These are phyloP conservation scores for Suhomyces bokatorum DNA, from an alignment of 1,139 yeast species.

Conservation along the genomic window DNA sequence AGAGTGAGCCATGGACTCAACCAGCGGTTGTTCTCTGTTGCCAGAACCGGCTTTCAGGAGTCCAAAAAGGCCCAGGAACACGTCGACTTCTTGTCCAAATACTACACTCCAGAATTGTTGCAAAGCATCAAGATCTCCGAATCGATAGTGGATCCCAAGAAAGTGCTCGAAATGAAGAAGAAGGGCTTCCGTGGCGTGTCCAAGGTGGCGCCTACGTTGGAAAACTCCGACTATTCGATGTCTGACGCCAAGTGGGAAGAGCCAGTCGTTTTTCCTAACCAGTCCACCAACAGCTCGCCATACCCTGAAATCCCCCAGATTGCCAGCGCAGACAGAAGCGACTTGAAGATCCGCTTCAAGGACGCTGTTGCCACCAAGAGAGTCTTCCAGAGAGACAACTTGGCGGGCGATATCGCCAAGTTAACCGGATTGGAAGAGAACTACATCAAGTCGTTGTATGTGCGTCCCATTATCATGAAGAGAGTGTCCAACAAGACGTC, in stretches of 20 bases:
- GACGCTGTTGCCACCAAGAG: slow-evolving; percentile 17
- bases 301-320: slow-evolving; percentile 46
- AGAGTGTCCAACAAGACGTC: slow-evolving; percentile 91
- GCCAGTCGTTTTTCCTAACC: slow-evolving; percentile 50
- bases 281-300: slow-evolving; percentile 40
- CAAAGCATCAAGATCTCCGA: slow-evolving; percentile 83
- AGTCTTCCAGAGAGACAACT: slow-evolving; percentile 15
- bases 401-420: slow-evolving; percentile 61
- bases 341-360: slow-evolving; percentile 40
- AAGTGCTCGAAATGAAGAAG: slow-evolving; percentile 33
- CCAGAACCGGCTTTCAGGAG: slow-evolving; percentile 6
- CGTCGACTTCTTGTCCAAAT: slow-evolving; percentile 61
- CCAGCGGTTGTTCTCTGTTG: slow-evolving; percentile 10
- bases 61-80: slow-evolving; percentile 41
- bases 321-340: slow-evolving; percentile 43
- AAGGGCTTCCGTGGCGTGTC: slow-evolving; percentile 35
- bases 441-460: slow-evolving; percentile 64
- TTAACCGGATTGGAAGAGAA: slow-evolving; percentile 74
- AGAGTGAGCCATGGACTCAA: slow-evolving; percentile 7
- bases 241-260: slow-evolving; percentile 49
- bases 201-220: slow-evolving; percentile 33
- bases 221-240: slow-evolving; percentile 31
- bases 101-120: slow-evolving; percentile 74
- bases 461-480: slow-evolving; percentile 70
- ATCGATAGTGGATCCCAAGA: slow-evolving; percentile 64